Conservation (phyloP, 257 asterid species). For the Thymus quinquecostatus region DNA sequence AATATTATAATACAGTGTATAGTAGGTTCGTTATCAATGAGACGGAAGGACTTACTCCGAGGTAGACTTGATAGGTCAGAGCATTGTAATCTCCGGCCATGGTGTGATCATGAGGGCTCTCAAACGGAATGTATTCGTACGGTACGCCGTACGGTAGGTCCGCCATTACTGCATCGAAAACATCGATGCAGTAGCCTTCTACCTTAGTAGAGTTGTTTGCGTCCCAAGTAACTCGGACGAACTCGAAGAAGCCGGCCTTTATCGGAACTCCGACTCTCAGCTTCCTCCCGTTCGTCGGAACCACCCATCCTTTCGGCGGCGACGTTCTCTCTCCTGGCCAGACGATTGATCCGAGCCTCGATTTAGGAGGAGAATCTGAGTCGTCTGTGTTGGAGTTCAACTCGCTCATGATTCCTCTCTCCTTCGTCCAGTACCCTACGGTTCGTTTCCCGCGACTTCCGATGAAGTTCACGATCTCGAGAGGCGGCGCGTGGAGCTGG, state of each 20-base stretch:
- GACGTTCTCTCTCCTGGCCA: slow-evolving; percentile 49
- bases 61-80: slow-evolving; percentile 32
- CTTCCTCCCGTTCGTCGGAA: slow-evolving; percentile 50
- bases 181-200: slow-evolving; percentile 51
- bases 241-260: slow-evolving; percentile 43
- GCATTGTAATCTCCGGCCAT: slow-evolving; percentile 32
- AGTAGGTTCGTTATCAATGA: too few relatives aligned
- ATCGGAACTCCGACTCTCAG: slow-evolving; percentile 52
- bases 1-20: too few relatives aligned
- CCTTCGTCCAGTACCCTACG: slow-evolving; percentile 48
- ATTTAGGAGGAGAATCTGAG: slow-evolving; percentile 33
- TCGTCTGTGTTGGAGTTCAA: not conserved
- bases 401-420: slow-evolving; percentile 35
- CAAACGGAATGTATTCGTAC: slow-evolving; percentile 34
- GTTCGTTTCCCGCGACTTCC: slow-evolving; percentile 31
- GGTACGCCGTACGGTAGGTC: slow-evolving; percentile 42
- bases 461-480: slow-evolving; percentile 44
- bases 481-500: slow-evolving; percentile 47
- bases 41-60: slow-evolving; percentile 36
- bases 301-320: slow-evolving; percentile 58
- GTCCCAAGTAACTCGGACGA: slow-evolving; percentile 41
- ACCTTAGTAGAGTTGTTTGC: slow-evolving; percentile 34
- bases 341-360: slow-evolving; percentile 35
- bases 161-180: slow-evolving; percentile 51
- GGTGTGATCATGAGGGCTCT: slow-evolving; percentile 8